Percentiles rank a stretch among this genome's conserved stretches.
Conservation (phyloP, 257 asterid genomes). For the Forsythia viridissima region DNA sequence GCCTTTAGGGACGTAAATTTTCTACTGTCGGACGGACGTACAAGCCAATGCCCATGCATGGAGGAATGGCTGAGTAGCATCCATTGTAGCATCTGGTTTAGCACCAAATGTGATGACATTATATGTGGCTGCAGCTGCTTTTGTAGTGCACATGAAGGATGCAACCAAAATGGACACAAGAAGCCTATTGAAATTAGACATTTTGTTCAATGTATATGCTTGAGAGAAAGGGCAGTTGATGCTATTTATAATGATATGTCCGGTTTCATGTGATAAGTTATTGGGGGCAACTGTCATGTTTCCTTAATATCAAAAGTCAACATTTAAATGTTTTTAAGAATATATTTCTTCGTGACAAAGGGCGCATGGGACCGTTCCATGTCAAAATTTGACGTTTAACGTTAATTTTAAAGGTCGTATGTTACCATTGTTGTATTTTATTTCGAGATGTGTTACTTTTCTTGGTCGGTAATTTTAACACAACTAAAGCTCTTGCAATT, state of each 20-base stretch:
- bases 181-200: not conserved
- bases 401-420: no score
- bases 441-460: no score
- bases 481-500: no score
- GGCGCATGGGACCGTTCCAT: no score
- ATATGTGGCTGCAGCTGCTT: slow-evolving; percentile 30
- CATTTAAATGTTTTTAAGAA: no score
- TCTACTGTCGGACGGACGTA: slow-evolving; percentile 19
- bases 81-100: slow-evolving; percentile 45
- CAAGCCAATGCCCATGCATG: slow-evolving; percentile 54
- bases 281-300: not conserved
- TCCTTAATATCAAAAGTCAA: no score
- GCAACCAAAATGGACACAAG: slow-evolving; percentile 1
- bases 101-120: slow-evolving; percentile 52
- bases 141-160: slow-evolving; percentile 24
- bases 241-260: not conserved
- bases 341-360: not conserved
- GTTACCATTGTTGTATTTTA: no score
- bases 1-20: slow-evolving; percentile 38
- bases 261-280: not conserved
- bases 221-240: not conserved
- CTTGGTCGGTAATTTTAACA: no score
- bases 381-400: no score
- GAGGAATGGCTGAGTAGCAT: slow-evolving; percentile 49
- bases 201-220: not conserved